Conservation (phyloP, 2,329 filamentous ascomycete species). For the Rasamsonia emersonii region DNA sequence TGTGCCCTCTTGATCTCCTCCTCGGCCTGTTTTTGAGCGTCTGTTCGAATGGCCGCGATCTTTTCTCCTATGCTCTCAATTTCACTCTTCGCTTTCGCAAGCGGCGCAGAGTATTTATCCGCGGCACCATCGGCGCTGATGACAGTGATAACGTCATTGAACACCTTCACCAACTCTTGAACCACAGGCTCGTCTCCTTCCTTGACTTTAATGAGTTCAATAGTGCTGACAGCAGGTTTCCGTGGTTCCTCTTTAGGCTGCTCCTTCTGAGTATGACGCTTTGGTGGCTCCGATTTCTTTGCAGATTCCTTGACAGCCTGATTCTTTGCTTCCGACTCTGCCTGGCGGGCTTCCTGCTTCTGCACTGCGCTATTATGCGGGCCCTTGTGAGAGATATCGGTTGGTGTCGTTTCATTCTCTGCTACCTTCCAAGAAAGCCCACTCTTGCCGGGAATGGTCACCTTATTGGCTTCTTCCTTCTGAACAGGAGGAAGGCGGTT, state of each 20-base stretch:
- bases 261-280: constrained; percentile 11
- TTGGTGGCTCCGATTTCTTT: constrained; percentile 18
- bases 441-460: constrained; percentile 77
- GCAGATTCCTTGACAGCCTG: constrained; percentile 19
- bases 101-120: constrained; percentile 66
- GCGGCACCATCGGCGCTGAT: constrained; percentile 79
- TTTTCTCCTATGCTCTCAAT: constrained; percentile 68
- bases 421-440: constrained; percentile 74
- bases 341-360: constrained; percentile 21
- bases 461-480: constrained; percentile 54
- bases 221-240: constrained; percentile 44
- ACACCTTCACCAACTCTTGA: constrained; percentile 85
- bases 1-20: constrained; percentile 63
- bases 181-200: constrained; percentile 78
- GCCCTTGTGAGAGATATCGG: constrained; percentile 48
- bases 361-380: constrained; percentile 39
- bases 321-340: constrained; percentile 24
- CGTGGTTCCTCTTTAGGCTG: constrained; percentile 26
- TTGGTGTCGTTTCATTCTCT: constrained; percentile 50
- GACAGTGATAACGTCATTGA: constrained; percentile 92
- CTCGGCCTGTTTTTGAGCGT: constrained; percentile 62
- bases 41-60: constrained; percentile 64
- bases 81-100: constrained; percentile 79
- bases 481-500: constrained; percentile 25
- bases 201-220: constrained; percentile 68